Percentiles rank a stretch among this genome's conserved stretches.
These are phyloP conservation scores for Lichenothelia convexa DNA, from an alignment of 495 filamentous ascomycete genomes.

Conservation along the genomic window DNA sequence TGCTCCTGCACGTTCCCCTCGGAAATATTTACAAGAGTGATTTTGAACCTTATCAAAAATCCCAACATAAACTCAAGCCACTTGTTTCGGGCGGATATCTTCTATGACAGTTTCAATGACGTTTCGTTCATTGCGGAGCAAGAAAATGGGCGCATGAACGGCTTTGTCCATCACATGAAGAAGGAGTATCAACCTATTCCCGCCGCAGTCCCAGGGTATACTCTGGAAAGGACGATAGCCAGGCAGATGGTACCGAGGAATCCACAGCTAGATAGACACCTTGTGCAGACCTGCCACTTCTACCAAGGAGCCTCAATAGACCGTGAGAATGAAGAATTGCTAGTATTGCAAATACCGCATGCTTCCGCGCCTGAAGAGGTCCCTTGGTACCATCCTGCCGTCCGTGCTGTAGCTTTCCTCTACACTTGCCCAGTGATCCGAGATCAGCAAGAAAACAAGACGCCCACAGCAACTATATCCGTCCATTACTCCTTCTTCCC, in stretches of 20 bases:
- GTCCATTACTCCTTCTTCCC: conserved; percentile 51
- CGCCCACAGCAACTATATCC: conserved; percentile 34
- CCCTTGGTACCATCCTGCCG: conserved; percentile 73
- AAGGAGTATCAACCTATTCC: conserved; percentile 19
- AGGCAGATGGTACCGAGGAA: conserved; percentile 69
- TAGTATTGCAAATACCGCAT: conserved; percentile 72
- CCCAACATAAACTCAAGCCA: conserved; percentile 72
- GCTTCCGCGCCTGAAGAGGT: conserved; percentile 37
- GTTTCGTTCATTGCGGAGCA: background rate
- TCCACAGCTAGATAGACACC: conserved; percentile 45
- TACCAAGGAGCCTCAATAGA: conserved; percentile 19
- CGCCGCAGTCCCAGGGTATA: conserved; percentile 32
- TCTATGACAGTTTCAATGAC: conserved; percentile 33
- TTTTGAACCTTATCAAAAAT: conserved; percentile 60
- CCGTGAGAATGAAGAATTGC: conserved; percentile 18
- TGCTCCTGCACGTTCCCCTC: conserved; percentile 36
- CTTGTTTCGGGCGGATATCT: conserved; percentile 75
- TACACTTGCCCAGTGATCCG: conserved; percentile 34
- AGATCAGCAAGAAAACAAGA: conserved; percentile 14
- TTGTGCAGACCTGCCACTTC: conserved; percentile 68
- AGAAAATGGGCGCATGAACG: conserved; percentile 3
- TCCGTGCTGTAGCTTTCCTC: conserved; percentile 53
- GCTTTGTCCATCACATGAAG: conserved; percentile 17
- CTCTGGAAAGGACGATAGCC: conserved; percentile 41
- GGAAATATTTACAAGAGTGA: conserved; percentile 40